Percentiles rank a stretch among this genome's conserved stretches.
Evolutionary conservation across 2,329 filamentous ascomycete genomes (phyloP).

Genomic region (Diaporthe sp.): DNA sequence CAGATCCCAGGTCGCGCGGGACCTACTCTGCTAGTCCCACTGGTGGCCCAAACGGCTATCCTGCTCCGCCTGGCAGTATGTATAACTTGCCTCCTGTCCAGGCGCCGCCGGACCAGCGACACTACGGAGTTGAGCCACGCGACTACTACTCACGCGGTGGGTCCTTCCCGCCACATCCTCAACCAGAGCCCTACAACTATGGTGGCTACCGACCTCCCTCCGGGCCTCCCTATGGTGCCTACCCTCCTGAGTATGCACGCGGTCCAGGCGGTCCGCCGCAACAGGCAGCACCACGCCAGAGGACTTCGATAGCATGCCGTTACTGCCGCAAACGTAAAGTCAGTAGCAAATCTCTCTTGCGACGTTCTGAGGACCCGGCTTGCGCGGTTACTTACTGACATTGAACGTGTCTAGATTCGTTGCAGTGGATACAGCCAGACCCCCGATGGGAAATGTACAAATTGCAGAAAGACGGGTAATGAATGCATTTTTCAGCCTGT

Average conservation of each 20-base stretch:
- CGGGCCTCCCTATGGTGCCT: constrained; percentile 49
- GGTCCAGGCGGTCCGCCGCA: constrained; percentile 55
- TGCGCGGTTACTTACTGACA: constrained; percentile 12
- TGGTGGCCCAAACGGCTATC: constrained; percentile 41
- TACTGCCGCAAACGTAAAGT: constrained; percentile 76
- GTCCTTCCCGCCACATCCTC: constrained; percentile 38
- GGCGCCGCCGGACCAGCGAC: constrained; percentile 39
- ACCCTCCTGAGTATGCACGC: constrained; percentile 49
- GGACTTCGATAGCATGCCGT: constrained; percentile 72
- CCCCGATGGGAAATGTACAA: constrained; percentile 71
- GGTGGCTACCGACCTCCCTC: constrained; percentile 52
- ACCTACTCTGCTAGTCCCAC: constrained; percentile 46
- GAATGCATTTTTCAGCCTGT: constrained; percentile 74
- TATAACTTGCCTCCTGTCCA: constrained; percentile 44
- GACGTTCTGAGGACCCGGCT: constrained; percentile 18
- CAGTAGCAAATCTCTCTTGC: constrained; percentile 35
- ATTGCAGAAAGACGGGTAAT: constrained; percentile 73
- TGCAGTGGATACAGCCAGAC: constrained; percentile 73
- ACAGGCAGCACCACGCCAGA: constrained; percentile 69
- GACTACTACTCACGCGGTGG: constrained; percentile 42
- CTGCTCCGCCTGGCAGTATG: constrained; percentile 45
- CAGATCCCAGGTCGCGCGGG: constrained; percentile 47
- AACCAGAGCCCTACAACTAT: constrained; percentile 42
- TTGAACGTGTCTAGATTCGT: constrained; percentile 61
- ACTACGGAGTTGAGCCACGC: constrained; percentile 42